Percentiles rank a stretch among this genome's conserved stretches.
Conservation (phyloP, 2,329 filamentous ascomycete species). For the Teratosphaeria nubilosa region DNA sequence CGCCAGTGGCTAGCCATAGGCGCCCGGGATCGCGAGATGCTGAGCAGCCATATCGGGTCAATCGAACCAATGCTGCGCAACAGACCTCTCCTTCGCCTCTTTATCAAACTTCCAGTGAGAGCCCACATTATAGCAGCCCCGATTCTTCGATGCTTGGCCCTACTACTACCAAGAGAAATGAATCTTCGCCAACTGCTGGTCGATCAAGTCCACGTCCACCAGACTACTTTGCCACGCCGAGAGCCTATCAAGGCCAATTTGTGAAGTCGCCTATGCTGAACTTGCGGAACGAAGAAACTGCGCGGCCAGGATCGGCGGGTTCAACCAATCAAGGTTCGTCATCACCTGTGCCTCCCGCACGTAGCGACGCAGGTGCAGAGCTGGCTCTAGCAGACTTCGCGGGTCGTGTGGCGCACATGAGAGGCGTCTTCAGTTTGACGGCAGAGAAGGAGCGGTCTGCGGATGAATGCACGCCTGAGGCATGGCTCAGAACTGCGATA, state of each 20-base stretch:
- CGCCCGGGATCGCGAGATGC: constrained; percentile 12
- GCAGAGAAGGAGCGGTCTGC: constrained; percentile 63
- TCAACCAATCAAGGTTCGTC: constrained; percentile 14
- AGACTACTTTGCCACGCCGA: constrained; percentile 11
- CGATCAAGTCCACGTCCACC: constrained; percentile 6
- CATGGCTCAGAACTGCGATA: constrained; percentile 58
- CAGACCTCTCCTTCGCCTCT: background rate
- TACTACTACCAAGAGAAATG: background rate
- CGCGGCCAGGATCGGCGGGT: constrained; percentile 12
- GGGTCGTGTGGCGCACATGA: constrained; percentile 60
- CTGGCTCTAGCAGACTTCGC: constrained; percentile 63
- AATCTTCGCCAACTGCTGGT: constrained; percentile 9
- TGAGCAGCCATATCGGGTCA: background rate
- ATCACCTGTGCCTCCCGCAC: constrained; percentile 12
- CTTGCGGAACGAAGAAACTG: constrained; percentile 12
- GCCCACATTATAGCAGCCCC: constrained; percentile 2
- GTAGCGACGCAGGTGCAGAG: constrained; percentile 40
- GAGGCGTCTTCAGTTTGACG: constrained; percentile 65
- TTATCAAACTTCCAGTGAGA: constrained; percentile 1
- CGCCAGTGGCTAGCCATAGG: constrained; percentile 4
- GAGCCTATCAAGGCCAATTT: constrained; percentile 3
- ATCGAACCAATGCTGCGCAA: background rate
- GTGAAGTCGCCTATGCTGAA: constrained; percentile 9
- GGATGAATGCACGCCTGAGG: constrained; percentile 45
- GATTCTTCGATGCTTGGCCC: background rate